phyloP scores from a whole-genome alignment of 2,329 filamentous ascomycete genomes.

The Colletotrichum eleusines region DNA sequence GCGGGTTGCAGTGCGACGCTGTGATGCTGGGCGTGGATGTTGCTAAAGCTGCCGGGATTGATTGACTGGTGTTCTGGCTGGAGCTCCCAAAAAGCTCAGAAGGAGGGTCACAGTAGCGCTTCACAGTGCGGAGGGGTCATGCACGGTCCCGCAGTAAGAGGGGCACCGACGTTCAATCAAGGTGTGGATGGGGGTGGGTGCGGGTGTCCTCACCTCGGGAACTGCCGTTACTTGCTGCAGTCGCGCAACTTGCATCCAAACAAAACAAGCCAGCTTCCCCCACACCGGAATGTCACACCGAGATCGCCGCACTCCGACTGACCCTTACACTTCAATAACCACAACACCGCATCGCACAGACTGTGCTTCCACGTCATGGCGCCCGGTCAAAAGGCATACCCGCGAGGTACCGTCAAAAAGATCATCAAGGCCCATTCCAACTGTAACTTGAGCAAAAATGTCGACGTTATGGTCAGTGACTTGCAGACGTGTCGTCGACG shows the following conservation, averaged over 20 bases:
- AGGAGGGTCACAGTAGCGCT: slow-evolving; percentile 30
- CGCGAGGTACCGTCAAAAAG: slow-evolving; percentile 86
- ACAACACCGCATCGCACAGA: not conserved
- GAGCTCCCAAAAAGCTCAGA: slow-evolving; percentile 40
- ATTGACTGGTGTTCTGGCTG: slow-evolving; percentile 1
- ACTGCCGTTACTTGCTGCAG: slow-evolving; percentile 24
- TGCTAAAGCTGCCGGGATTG: slow-evolving; percentile 16
- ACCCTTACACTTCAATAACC: not conserved
- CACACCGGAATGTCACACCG: slow-evolving; percentile 30
- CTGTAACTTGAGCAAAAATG: slow-evolving; percentile 84
- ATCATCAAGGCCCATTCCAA: slow-evolving; percentile 91
- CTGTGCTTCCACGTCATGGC: slow-evolving; percentile 60
- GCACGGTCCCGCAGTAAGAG: slow-evolving; percentile 10
- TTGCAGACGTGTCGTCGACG: slow-evolving; percentile 44
- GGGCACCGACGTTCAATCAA: slow-evolving; percentile 12
- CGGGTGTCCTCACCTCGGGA: slow-evolving; percentile 29
- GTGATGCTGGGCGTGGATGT: slow-evolving; percentile 9
- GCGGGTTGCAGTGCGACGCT: slow-evolving; percentile 5
- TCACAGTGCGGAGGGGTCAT: slow-evolving; percentile 24
- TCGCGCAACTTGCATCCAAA: slow-evolving; percentile 15
- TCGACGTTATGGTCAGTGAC: slow-evolving; percentile 79
- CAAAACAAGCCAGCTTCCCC: slow-evolving; percentile 25
- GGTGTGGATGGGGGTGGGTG: not conserved
- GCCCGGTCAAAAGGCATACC: slow-evolving; percentile 80
- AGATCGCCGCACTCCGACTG: not conserved